A percentile compares a stretch with the other conserved stretches of the same genome.
phyloP scores from a whole-genome alignment of 495 filamentous ascomycete species.

The Podospora pseudoanserina region DNA sequence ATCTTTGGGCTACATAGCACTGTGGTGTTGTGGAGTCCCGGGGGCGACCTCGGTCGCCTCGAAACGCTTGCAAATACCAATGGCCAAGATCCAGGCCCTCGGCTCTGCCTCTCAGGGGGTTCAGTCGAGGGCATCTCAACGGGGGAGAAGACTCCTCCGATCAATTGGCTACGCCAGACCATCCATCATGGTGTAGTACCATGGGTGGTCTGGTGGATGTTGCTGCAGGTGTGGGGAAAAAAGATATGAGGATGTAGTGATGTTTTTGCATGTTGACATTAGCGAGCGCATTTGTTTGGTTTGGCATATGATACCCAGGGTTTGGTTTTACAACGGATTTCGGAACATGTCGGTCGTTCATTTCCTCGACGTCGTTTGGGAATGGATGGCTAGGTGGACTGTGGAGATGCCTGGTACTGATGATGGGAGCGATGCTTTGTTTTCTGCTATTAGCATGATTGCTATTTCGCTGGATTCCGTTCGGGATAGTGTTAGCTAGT shows the following conservation, averaged over 20 bases:
- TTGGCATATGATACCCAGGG: conserved; percentile 31
- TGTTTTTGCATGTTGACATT: conserved; percentile 16
- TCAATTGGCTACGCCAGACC: conserved; percentile 3
- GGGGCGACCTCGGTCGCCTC: conserved; percentile 10
- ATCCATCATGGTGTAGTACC: conserved; percentile 12
- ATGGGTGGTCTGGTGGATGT: not conserved
- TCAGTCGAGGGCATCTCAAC: conserved; percentile 11
- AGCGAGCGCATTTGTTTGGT: conserved; percentile 16
- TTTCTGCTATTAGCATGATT: conserved; percentile 4
- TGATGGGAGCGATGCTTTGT: conserved; percentile 15
- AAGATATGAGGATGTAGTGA: conserved; percentile 4
- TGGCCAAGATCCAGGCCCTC: conserved; percentile 24
- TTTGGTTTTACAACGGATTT: conserved; percentile 20
- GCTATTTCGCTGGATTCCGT: conserved; percentile 3
- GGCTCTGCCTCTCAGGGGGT: conserved; percentile 5
- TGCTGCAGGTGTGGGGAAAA: conserved; percentile 1
- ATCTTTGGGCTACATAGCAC: conserved; percentile 20
- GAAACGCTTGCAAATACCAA: conserved; percentile 9
- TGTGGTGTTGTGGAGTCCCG: conserved; percentile 12
- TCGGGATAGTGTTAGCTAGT: conserved; percentile 2
- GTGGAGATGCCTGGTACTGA: conserved; percentile 15
- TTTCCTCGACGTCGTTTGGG: conserved; percentile 18
- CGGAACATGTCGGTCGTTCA: conserved; percentile 32
- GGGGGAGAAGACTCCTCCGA: conserved; percentile 12
- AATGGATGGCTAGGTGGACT: not conserved